Evolutionary conservation across 192 early-diverging fungal genomes (phyloP), one percentile per base, ranked within the genome.

Genomic region (Mortierella antarctica): DNA sequence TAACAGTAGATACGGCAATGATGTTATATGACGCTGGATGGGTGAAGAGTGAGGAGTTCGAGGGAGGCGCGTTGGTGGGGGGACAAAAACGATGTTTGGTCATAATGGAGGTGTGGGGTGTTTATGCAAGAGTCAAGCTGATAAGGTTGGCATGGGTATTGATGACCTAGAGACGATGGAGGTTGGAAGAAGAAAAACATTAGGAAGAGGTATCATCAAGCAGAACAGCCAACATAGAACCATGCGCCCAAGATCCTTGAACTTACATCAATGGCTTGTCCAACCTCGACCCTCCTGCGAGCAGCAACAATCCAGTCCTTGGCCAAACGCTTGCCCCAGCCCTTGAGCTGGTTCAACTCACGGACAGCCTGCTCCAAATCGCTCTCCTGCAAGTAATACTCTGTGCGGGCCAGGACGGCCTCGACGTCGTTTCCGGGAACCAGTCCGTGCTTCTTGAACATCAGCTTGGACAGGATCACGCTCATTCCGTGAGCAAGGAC

Each of bases 341-440:
- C 96, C 52, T 82, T 90, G 56, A 99, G 84, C 83, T 96, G 96
- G 84, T 98, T 98, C 67, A 98, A 81, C 79, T 99, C 96, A 72
- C 97, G 89, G 14, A 94, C 83, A 12, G 96, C 96, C 64, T 84
- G 83, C 54, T 98, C 96, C 63, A 99, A 77, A 82, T 99, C 94
- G 21, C 90, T 89, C 61, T 89, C 87, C 61, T 85, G 68, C 62
- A 99, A 83, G 81, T 93, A 92, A 82, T 90, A 89, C 65, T 92
- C 84, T 10, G 92, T 77, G 39, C 97, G 90, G 8, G 96, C 89
- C 53, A 97, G 83, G 40, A 96, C 84, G 11, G 96, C 86, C 62
- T 99, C 96, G 18, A 93, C 90, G 82, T 96, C 96, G 60, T 91
- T 88, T 41, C 96, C 97, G 62, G 90, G 84, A 0, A 96, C 93